phyloP scores from a whole-genome alignment of 192 early-diverging fungal species.

The Pecoramyces ruminantium region DNA sequence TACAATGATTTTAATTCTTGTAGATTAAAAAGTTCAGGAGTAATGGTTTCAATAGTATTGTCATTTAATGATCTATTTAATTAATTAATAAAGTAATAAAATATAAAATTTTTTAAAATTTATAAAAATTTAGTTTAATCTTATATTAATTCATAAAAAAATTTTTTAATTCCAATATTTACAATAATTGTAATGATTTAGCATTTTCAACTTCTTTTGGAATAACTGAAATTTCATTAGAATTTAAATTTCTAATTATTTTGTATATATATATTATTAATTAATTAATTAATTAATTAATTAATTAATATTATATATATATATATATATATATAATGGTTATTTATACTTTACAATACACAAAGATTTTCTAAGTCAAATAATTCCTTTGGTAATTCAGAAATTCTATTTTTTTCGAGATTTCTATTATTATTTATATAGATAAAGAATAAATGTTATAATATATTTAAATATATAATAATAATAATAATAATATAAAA shows the following conservation, averaged over 20 bases:
- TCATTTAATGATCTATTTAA: background rate
- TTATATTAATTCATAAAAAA: too few species aligned
- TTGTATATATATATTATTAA: background rate
- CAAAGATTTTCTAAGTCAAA: background rate
- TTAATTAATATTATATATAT: background rate
- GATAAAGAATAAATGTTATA: background rate
- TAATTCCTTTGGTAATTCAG: background rate
- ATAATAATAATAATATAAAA: too few species aligned
- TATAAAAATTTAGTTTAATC: too few species aligned
- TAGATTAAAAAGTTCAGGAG: background rate
- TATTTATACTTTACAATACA: too few species aligned
- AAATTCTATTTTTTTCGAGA: background rate
- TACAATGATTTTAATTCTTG: background rate
- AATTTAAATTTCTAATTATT: background rate
- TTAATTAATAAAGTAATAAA: too few species aligned
- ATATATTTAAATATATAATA: background rate
- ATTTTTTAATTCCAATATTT: too few species aligned
- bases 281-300: too few species aligned
- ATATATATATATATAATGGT: background rate
- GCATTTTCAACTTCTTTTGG: background rate
- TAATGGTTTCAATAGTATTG: background rate
- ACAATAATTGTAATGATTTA: background rate
- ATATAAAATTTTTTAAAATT: too few species aligned
- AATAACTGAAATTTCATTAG: background rate
- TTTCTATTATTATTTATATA: background rate